Evolutionary conservation across 352 stramenopile genomes (phyloP).

Genomic region (Pythium sukuiense): DNA sequence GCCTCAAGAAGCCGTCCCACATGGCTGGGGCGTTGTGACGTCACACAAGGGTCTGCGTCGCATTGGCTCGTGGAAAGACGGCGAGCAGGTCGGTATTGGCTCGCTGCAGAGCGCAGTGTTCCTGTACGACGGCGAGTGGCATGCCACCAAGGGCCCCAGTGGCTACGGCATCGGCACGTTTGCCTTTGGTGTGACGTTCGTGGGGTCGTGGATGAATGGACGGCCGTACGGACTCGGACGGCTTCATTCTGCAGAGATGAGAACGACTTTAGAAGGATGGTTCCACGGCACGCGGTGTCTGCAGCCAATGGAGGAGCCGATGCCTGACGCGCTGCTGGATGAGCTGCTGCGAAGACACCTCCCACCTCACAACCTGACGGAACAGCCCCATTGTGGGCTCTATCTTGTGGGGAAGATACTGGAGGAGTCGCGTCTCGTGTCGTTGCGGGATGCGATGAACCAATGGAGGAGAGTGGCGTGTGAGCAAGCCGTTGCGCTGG

Average conservation of each 20-base stretch:
- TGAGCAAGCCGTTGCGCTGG: conserved; percentile 22
- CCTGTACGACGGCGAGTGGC: conserved; percentile 51
- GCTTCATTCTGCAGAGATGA: conserved; percentile 23
- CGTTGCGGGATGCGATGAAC: conserved; percentile 21
- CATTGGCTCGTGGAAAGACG: conserved; percentile 42
- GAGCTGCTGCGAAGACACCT: conserved; percentile 1
- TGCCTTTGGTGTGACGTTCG: conserved; percentile 41
- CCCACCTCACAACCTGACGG: conserved; percentile 12
- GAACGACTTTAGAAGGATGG: conserved; percentile 35
- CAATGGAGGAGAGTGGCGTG: conserved; percentile 31
- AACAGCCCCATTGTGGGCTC: conserved; percentile 36
- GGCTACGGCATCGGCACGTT: conserved; percentile 52
- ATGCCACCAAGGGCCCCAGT: conserved; percentile 5
- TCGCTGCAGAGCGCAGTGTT: conserved; percentile 40
- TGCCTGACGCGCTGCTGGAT: not conserved
- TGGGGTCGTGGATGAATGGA: conserved; percentile 36
- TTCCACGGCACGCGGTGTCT: conserved; percentile 46
- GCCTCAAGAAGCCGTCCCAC: conserved; percentile 11
- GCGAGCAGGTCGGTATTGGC: conserved; percentile 36
- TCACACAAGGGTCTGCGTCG: conserved; percentile 29
- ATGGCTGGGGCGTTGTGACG: conserved; percentile 48
- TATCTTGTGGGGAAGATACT: conserved; percentile 29
- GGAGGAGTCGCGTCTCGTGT: conserved; percentile 24
- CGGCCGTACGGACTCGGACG: conserved; percentile 41
- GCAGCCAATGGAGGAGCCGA: conserved; percentile 11